Evolutionary conservation across 148 eudicot species (phyloP).

Genomic region (Limonium bicolor): DNA sequence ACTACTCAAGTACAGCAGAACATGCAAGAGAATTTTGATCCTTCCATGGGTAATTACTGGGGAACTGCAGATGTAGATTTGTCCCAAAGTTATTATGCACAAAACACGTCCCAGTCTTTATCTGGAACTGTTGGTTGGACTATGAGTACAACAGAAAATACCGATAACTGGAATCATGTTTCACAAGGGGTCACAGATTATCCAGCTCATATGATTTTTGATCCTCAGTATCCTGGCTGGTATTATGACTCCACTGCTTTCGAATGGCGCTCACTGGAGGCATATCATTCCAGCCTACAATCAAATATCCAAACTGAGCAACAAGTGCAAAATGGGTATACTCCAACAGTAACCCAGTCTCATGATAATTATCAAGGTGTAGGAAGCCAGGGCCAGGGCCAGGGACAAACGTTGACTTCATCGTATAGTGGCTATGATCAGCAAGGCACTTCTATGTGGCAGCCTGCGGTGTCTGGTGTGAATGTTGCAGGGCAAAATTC

Average conservation of each 20-base stretch:
- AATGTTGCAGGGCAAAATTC: conserved; percentile 16
- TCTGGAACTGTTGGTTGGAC: conserved; percentile 25
- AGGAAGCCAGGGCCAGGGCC: conserved; percentile 20
- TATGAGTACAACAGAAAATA: conserved; percentile 10
- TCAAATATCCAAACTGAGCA: conserved; percentile 28
- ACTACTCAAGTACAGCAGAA: conserved; percentile 17
- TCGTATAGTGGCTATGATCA: conserved; percentile 26
- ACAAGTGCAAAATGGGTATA: conserved; percentile 18
- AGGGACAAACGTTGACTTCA: conserved; percentile 18
- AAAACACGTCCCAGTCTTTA: conserved; percentile 37
- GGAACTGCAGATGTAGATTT: conserved; percentile 27
- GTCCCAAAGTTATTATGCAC: conserved; percentile 31
- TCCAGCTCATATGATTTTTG: conserved; percentile 62
- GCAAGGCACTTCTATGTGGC: conserved; percentile 25
- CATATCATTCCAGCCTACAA: conserved; percentile 22
- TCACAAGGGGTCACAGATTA: conserved; percentile 29
- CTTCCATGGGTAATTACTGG: conserved; percentile 14
- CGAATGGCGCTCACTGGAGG: conserved; percentile 56
- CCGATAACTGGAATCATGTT: conserved; percentile 29
- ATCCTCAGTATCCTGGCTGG: conserved; percentile 86
- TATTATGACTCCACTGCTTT: conserved; percentile 54
- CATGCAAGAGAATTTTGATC: conserved; percentile 18
- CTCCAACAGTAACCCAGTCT: conserved; percentile 12
- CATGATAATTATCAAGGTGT: conserved; percentile 10
- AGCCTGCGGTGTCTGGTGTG: conserved; percentile 21